Base-by-base conservation (phyloP, 805 yeast species). In the Sugiyamaella americana region DNA sequence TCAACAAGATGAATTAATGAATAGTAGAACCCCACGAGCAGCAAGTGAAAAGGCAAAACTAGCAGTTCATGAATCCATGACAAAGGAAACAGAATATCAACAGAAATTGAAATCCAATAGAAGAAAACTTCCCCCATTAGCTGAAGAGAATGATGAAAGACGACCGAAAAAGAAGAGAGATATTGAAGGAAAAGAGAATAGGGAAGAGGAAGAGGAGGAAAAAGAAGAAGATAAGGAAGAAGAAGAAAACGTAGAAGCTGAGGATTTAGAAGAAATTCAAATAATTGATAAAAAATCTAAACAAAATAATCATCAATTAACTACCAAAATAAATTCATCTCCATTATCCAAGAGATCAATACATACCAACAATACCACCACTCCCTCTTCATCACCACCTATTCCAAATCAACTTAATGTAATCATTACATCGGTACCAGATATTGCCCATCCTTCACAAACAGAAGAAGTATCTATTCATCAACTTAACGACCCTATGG, bases 31-130 rank as follows among this genome's bases (percentile, higher is more conserved):
- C 1, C 50, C 51, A 30, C 63, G 69, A 2, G 61, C 61, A 10
- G 94, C 95, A 1, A 80, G 81, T 40, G 71, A 73, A 35, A 77
- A 73, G 55, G 94, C 94, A 0, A 80, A 80, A 0, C 66, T 67
- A 48, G 80, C 79, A 58, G 66, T 86, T 13, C 91, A 82, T 55
- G 73, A 74, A 8, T 79, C 81, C 59, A 84, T 86, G 73, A 76
- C 75, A 48, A 82, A 82, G 40, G 70, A 85, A 52, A 83, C 82
- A 56, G 72, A 70, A 43, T 85, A 76, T 57, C 13, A 8, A 26
- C 11, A 26, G 32, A 26, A 26, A 26, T 26, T 26, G 13, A 26
- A 26, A 13, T 26, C 32, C 11, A 26, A 26, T 8, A 26, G 32
- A 13, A 26, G 13, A 13, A 8, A 56, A 43, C 62, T 57, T 39